Percentiles rank a stretch among this genome's conserved stretches.
phyloP scores from a whole-genome alignment of 2,329 filamentous ascomycete genomes.

The Colletotrichum karsti region DNA sequence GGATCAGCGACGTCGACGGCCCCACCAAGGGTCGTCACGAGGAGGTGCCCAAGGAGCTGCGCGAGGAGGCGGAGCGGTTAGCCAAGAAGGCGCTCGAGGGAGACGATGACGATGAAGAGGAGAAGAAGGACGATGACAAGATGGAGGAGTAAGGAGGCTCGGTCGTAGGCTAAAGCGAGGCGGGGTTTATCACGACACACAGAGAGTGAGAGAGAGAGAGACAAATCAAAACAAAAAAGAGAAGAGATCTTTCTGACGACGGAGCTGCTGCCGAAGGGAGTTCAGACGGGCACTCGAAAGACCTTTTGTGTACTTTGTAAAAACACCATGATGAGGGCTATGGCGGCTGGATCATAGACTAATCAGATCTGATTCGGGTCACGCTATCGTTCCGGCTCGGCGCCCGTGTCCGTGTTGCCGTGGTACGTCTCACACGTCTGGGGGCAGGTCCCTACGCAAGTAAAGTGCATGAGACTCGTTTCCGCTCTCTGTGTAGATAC shows the following conservation, averaged over 20 bases:
- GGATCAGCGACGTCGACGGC: conserved; percentile 86
- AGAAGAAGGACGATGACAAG: conserved; percentile 73
- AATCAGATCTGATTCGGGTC: conserved; percentile 26
- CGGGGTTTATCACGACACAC: conserved; percentile 18
- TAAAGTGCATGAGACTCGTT: too few species aligned
- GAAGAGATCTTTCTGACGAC: conserved; percentile 18
- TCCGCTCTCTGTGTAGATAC: too few species aligned
- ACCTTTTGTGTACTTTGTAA: conserved; percentile 30
- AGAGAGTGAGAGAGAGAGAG: too few species aligned
- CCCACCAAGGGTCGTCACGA: conserved; percentile 93
- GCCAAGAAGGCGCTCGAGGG: conserved; percentile 90
- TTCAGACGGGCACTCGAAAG: neutral
- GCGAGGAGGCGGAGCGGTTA: conserved; percentile 90
- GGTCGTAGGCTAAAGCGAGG: neutral
- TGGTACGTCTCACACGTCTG: neutral
- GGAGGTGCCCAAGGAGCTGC: conserved; percentile 89
- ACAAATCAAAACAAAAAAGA: conserved; percentile 18
- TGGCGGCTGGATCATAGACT: conserved; percentile 32
- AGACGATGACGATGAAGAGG: conserved; percentile 77
- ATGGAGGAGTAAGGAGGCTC: conserved; percentile 83
- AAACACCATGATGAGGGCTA: conserved; percentile 30
- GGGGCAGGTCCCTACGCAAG: neutral
- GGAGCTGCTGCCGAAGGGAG: neutral
- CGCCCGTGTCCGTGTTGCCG: neutral
- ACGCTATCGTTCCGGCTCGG: neutral